Evolutionary conservation across 2,329 filamentous ascomycete genomes (phyloP).

Genomic region (Aspergillus sp.): DNA sequence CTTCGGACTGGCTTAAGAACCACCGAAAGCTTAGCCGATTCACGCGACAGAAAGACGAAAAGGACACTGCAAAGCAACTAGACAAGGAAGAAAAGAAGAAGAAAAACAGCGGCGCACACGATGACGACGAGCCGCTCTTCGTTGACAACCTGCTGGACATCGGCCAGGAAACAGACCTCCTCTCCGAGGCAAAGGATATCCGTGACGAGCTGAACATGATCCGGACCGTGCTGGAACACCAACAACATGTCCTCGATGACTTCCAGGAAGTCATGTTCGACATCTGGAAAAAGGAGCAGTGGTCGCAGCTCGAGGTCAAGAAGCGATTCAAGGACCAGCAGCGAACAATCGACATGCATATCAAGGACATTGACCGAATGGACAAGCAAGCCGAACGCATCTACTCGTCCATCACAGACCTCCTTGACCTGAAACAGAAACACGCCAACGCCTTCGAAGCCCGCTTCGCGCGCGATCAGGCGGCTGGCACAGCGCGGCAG

Average conservation of each 20-base stretch:
- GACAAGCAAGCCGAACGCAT: conserved; percentile 65
- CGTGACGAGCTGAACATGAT: conserved; percentile 70
- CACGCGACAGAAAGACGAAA: conserved; percentile 26
- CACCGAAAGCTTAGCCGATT: conserved; percentile 51
- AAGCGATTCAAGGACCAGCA: conserved; percentile 62
- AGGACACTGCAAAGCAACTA: conserved; percentile 3
- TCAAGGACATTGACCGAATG: conserved; percentile 67
- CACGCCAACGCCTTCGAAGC: conserved; percentile 71
- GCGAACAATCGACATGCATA: conserved; percentile 60
- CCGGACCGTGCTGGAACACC: conserved; percentile 43
- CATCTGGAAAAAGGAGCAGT: conserved; percentile 39
- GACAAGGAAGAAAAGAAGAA: conserved; percentile 3
- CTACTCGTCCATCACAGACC: conserved; percentile 63
- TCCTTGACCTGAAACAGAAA: conserved; percentile 71
- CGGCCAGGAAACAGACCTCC: conserved; percentile 62
- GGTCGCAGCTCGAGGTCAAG: conserved; percentile 54
- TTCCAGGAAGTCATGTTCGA: conserved; percentile 43
- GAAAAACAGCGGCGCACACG: conserved; percentile 18
- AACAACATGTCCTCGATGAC: conserved; percentile 41
- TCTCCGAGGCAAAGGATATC: conserved; percentile 70
- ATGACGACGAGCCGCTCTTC: conserved; percentile 52
- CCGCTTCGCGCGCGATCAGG: conserved; percentile 61
- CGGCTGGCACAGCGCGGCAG: conserved; percentile 63
- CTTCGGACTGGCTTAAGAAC: conserved; percentile 58
- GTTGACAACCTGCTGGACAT: conserved; percentile 56